Conservation (phyloP, 805 yeast genomes). For the Myxozyma neglecta region DNA sequence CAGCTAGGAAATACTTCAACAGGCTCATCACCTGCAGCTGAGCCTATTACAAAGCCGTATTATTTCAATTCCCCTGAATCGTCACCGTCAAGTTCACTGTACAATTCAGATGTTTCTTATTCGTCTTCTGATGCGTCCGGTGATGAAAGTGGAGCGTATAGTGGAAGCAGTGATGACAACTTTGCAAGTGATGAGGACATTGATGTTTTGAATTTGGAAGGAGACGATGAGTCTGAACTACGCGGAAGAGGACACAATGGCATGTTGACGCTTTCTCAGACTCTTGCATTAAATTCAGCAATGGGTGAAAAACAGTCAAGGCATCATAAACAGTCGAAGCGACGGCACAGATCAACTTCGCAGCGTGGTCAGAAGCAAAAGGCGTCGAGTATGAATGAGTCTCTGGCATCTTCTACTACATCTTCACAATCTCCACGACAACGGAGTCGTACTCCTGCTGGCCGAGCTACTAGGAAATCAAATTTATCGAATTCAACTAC, state of each 20-base stretch:
- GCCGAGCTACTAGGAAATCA: conserved; percentile 4
- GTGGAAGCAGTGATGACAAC: not conserved
- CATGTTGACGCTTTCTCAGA: conserved; percentile 3
- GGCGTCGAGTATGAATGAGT: not conserved
- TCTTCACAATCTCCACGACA: not conserved
- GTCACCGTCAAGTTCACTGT: conserved; percentile 16
- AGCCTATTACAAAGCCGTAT: conserved; percentile 9
- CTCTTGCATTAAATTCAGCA: conserved; percentile 2
- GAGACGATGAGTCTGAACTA: not conserved
- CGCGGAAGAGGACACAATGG: not conserved
- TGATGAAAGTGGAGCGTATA: conserved; percentile 6
- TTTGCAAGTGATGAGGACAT: conserved; percentile 10
- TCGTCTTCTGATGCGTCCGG: conserved; percentile 16
- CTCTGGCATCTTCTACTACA: not conserved
- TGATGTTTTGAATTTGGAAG: conserved; percentile 9
- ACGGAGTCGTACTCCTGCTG: conserved; percentile 16
- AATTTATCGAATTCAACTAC: conserved; percentile 14
- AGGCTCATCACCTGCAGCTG: conserved; percentile 16
- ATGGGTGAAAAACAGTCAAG: not conserved
- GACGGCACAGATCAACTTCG: not conserved
- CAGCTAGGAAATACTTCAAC: not conserved
- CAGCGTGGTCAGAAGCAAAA: not conserved
- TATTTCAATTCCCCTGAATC: conserved; percentile 17
- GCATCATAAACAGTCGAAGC: not conserved
- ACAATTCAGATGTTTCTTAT: conserved; percentile 8